Conservation (phyloP, 208 protist species). For the Naegleria gruberi region DNA sequence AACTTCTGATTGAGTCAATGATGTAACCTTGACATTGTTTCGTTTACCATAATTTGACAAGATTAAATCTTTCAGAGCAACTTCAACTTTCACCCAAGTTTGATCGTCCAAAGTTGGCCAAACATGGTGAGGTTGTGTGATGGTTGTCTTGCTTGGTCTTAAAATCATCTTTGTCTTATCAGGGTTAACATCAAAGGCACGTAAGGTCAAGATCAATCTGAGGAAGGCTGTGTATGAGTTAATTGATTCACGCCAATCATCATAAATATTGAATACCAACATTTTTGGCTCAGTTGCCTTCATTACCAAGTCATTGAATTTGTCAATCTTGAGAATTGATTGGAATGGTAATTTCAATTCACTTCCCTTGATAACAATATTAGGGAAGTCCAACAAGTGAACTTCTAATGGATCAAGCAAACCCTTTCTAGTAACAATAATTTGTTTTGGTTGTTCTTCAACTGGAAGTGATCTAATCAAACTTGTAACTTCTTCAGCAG, state of each 20-base stretch:
- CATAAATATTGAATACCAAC: slow-evolving; percentile 98
- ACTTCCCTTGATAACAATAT: slow-evolving; percentile 99
- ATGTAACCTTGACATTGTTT: slow-evolving; percentile 97
- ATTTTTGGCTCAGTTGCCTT: slow-evolving; percentile 96
- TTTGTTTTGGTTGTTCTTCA: slow-evolving; percentile 98
- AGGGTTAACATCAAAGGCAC: slow-evolving; percentile 94
- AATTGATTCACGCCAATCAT: slow-evolving; percentile 99
- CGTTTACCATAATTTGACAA: slow-evolving; percentile 98
- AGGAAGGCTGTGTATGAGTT: slow-evolving; percentile 98
- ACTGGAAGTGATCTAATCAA: slow-evolving; percentile 96
- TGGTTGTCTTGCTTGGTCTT: slow-evolving; percentile 86
- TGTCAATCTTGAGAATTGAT: slow-evolving; percentile 96
- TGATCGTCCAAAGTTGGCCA: slow-evolving; percentile 98
- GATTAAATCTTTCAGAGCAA: slow-evolving; percentile 98
- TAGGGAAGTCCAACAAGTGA: slow-evolving; percentile 97
- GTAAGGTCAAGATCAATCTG: slow-evolving; percentile 97
- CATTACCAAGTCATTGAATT: slow-evolving; percentile 97
- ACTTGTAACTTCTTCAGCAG: slow-evolving; percentile 98
- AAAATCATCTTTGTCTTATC: slow-evolving; percentile 93
- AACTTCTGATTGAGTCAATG: slow-evolving; percentile 99
- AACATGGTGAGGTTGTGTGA: slow-evolving; percentile 93
- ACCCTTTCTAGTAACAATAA: slow-evolving; percentile 98
- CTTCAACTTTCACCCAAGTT: slow-evolving; percentile 98
- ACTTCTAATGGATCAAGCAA: slow-evolving; percentile 93
- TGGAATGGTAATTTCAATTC: slow-evolving; percentile 99